These are phyloP conservation scores for Monilinia laxa DNA, from an alignment of 2,329 filamentous ascomycete species.

Conservation along the genomic window DNA sequence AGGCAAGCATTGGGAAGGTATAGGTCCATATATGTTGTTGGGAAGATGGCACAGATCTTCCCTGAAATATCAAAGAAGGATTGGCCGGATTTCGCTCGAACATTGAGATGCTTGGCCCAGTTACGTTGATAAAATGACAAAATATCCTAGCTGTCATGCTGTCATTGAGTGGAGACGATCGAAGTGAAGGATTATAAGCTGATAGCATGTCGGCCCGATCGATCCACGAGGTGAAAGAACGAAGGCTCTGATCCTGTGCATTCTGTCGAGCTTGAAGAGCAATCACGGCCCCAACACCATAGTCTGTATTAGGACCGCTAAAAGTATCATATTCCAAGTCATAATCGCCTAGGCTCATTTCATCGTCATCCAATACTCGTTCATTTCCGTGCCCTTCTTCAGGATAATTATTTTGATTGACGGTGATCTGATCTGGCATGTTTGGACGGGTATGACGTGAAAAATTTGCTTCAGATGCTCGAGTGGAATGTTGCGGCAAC, in stretches of 20 bases:
- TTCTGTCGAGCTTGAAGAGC: constrained; percentile 38
- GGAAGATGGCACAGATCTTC: constrained; percentile 58
- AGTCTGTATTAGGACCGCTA: constrained; percentile 25
- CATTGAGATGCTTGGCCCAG: constrained; percentile 79
- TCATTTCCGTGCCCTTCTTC: not conserved
- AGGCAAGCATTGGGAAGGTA: constrained; percentile 77
- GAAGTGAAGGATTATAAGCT: constrained; percentile 64
- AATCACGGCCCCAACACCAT: constrained; percentile 26
- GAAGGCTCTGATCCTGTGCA: constrained; percentile 41
- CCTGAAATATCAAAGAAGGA: constrained; percentile 63
- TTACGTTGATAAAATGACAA: constrained; percentile 87
- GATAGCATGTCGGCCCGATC: constrained; percentile 52
- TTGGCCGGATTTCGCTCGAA: constrained; percentile 82
- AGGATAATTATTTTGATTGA: not conserved
- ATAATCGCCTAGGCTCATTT: constrained; percentile 20
- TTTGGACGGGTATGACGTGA: not conserved
- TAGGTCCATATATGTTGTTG: constrained; percentile 69
- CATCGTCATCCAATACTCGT: constrained; percentile 41
- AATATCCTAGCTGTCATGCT: constrained; percentile 79
- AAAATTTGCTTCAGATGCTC: not conserved
- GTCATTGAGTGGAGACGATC: constrained; percentile 74
- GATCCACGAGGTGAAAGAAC: constrained; percentile 49
- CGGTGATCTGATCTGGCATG: not conserved
- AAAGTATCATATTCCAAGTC: constrained; percentile 44
- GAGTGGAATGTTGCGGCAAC: not conserved